phyloP scores from a whole-genome alignment of 768 basidiomycete genomes.

The Russula earlei region DNA sequence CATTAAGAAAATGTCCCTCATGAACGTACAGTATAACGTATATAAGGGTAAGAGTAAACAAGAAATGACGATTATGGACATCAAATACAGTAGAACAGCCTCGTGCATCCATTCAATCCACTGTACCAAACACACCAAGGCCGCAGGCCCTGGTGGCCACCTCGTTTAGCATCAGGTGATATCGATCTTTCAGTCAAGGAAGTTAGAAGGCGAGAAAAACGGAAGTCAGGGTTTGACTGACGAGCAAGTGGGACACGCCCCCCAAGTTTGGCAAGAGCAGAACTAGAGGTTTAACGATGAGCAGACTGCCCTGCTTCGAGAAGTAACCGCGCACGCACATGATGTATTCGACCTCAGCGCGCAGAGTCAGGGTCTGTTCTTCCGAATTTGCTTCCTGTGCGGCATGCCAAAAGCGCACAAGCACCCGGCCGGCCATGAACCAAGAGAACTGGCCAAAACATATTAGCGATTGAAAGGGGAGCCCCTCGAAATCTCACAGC shows the following conservation, averaged over 20 bases:
- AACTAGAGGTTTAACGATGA: constrained; percentile 28
- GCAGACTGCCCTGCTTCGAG: not conserved
- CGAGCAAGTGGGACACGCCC: constrained; percentile 58
- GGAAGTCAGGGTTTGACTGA: constrained; percentile 21
- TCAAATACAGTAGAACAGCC: not conserved
- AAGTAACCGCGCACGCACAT: constrained; percentile 33
- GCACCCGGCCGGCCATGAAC: constrained; percentile 58
- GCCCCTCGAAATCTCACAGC: constrained; percentile 35
- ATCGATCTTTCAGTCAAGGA: constrained; percentile 30
- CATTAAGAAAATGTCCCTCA: not conserved
- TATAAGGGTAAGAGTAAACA: not conserved
- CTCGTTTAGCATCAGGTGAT: constrained; percentile 48
- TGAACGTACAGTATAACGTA: not conserved
- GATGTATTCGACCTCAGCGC: constrained; percentile 59
- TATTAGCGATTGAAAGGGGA: constrained; percentile 1
- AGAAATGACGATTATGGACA: not conserved
- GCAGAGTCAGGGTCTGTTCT: constrained; percentile 50
- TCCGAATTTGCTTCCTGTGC: constrained; percentile 47
- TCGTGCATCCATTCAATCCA: not conserved
- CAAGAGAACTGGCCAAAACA: constrained; percentile 44
- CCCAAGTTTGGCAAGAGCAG: constrained; percentile 52
- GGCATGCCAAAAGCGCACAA: constrained; percentile 57
- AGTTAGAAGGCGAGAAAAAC: not conserved
- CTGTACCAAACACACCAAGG: constrained; percentile 1
- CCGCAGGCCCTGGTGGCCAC: constrained; percentile 22